Base-by-base conservation (phyloP, 305 asterid genomes). In the Petunia hybrid region DNA sequence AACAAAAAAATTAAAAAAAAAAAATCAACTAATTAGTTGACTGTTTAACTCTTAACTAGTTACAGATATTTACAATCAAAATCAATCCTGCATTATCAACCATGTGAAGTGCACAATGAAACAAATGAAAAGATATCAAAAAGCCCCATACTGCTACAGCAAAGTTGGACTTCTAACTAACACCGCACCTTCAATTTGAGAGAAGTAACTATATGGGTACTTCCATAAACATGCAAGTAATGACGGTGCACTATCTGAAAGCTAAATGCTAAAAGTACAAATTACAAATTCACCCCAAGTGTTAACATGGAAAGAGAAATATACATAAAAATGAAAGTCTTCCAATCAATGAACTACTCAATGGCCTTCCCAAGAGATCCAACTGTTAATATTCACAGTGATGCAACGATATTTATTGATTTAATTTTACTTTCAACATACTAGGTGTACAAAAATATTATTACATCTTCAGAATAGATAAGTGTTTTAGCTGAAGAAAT, bases 401-500 rank as follows among this genome's bases (percentile, higher is more conserved):
- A 57, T 14, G 16, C 51, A 57, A 57, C n/a, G 2, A 46, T 78
- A 62, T 65, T 62, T 78, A 60, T 78, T 78, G 81, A 78, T 62
- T 41, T 75, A 8, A 55, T 38, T 51, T 75, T 55, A 41, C 36
- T 42, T 68, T 56, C 16, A 66, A 63, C 40, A 79, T 51, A 53
- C 35, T 64, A 39, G 48, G 62, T 65, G 39, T 48, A 39, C 48
- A 63, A 62, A 22, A 79, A 46, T 70, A 36, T 48, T 59, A 78
- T 36, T 35, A 61, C 75, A 78, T 78, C 60, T 59, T 78, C 61
- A 78, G 74, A 62, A 45, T 46, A 38, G 46, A 4, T 38, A 78
- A 53, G 48, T 74, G 63, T 38, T 74, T 53, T 60, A 31, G 81
- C 61, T 62, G 74, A 68, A 62, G 75, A 78, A 61, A 61, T 62